Base-by-base conservation (phyloP, 257 asterid species). In the Verbascum thapsus region DNA sequence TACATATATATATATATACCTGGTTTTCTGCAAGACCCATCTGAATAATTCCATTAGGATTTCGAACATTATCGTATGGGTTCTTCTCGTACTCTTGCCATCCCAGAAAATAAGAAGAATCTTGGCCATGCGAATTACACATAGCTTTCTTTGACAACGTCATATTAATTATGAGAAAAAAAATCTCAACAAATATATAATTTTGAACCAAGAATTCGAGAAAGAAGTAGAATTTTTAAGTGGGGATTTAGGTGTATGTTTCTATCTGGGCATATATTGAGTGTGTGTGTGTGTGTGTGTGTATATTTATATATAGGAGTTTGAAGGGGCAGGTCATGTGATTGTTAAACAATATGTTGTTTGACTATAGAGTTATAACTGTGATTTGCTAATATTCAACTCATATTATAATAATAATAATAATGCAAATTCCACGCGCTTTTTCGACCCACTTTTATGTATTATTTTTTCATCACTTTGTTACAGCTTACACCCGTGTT, bases 11-110 rank as follows among this genome's bases (percentile, higher is more conserved):
- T 2, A 10, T 16, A 50, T 2, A 8, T 51, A 80, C 87, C 78
- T 78, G 88, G 66, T 82, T 82, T 17, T 82, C 88, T 0, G 90
- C 90, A 12, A 83, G 87, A 12, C 90, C 90, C 90, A 83, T 83
- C 66, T 83, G 90, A 53, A 83, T 83, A 20, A 83, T 83, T 26
- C 90, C 90, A n/a, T 60, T 67, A 18, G 87, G 90, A 64, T 83
- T 83, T 1, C 40, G 30, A 39, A 49, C 16, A 16, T 76, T 75
- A 56, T 81, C 72, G 52, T 78, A 83, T 1, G 90, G 85, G 64
- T 83, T 83, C 57, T 80, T 83, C 77, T 83, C 90, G 64, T 83
- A 83, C 60, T 83, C 87, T 17, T 83, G 75, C 90, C 87, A 84
- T 48, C 91, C 91, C 19, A 84, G 73, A 64, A 84, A 84, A 71